Percentiles rank a stretch among this genome's conserved stretches.
These are phyloP conservation scores for Coffea humblotiana DNA, from an alignment of 305 asterid species.

Conservation along the genomic window DNA sequence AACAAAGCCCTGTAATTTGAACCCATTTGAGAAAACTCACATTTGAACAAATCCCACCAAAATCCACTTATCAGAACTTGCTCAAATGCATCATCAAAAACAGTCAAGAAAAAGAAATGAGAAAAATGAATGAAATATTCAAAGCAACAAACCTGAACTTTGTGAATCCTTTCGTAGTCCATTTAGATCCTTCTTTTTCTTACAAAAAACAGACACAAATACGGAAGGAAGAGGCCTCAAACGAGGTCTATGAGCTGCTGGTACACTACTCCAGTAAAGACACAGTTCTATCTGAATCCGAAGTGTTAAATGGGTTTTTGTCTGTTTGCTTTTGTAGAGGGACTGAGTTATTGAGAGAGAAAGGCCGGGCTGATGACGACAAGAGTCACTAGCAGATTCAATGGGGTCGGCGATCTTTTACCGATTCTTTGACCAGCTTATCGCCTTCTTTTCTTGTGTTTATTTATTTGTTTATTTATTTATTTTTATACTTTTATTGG, in stretches of 20 bases:
- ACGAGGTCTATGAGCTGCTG: constrained; percentile 9
- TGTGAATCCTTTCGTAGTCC: constrained; percentile 99
- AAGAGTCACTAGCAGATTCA: background rate
- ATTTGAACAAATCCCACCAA: constrained; percentile 1
- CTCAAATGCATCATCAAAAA: constrained; percentile 3
- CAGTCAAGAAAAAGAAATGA: background rate
- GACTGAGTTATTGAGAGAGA: no score
- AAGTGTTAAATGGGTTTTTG: background rate
- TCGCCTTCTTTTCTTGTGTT: background rate
- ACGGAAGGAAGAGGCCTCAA: background rate
- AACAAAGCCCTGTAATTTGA: background rate
- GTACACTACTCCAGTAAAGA: background rate
- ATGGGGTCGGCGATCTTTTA: constrained; percentile 36
- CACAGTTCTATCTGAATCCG: background rate
- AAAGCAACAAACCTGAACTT: constrained; percentile 57
- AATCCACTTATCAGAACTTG: background rate
- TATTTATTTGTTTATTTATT: no score
- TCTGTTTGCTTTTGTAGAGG: background rate
- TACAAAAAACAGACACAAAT: constrained; percentile 26
- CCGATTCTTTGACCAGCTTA: constrained; percentile 33
- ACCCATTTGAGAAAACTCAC: constrained; percentile 4
- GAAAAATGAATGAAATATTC: background rate
- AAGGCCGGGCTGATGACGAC: background rate
- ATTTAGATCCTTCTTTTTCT: constrained; percentile 44
- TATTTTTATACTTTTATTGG: no score